Evolutionary conservation across 106 monocot species (phyloP).

Genomic region (Cymbidium sinense): DNA sequence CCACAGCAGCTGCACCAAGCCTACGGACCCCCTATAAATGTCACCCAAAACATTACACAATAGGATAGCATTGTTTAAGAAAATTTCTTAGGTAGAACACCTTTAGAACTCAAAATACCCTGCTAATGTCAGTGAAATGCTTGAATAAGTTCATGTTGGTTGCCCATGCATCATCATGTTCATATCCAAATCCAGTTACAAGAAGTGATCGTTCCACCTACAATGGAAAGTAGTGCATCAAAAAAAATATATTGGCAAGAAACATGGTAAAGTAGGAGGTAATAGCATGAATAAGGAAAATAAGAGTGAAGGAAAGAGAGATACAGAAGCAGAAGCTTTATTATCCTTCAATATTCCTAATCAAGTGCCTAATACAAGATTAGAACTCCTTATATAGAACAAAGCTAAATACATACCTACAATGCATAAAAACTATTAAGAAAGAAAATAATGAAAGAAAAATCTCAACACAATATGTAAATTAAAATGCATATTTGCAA

Average conservation of each 20-base stretch:
- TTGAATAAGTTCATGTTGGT: constrained; percentile 94
- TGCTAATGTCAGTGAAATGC: constrained; percentile 89
- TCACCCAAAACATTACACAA: constrained; percentile 5
- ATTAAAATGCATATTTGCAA: background rate
- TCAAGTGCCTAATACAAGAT: no score
- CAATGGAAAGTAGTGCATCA: background rate
- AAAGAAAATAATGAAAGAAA: background rate
- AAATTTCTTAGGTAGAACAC: background rate
- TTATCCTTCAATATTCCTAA: no score
- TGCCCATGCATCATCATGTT: constrained; percentile 95
- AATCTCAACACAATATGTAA: background rate
- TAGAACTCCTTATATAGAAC: no score
- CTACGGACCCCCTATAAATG: constrained; percentile 77
- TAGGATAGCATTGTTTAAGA: background rate
- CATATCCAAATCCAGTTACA: constrained; percentile 98
- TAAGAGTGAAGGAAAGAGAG: no score
- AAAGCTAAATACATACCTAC: no score
- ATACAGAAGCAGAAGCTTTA: no score
- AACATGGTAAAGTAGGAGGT: background rate
- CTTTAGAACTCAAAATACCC: constrained; percentile 33
- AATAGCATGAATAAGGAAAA: no score
- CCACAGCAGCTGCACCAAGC: constrained; percentile 93
- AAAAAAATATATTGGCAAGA: background rate
- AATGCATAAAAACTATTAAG: background rate
- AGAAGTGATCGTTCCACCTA: constrained; percentile 93